Evolutionary conservation across 257 asterid species (phyloP).

Genomic region (Catharanthus roseus): DNA sequence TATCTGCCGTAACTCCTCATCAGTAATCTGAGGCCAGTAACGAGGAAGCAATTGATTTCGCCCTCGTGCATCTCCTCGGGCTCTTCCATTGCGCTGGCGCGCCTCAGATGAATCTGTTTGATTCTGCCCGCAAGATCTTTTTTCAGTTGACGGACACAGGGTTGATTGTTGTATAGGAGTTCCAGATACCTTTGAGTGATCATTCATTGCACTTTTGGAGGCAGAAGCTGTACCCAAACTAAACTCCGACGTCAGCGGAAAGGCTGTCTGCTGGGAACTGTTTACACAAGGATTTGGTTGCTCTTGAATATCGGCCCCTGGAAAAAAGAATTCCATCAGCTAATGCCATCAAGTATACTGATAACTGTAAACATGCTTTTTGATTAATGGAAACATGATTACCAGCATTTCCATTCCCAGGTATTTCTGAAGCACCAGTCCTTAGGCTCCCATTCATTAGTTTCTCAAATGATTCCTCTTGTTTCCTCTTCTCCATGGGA

Average conservation of each 20-base stretch:
- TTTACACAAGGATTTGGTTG: conserved; percentile 32
- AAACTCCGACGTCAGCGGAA: conserved; percentile 34
- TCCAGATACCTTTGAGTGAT: conserved; percentile 29
- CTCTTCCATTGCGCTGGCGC: conserved; percentile 16
- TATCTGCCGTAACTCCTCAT: conserved; percentile 54
- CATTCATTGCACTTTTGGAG: conserved; percentile 41
- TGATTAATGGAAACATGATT: conserved; percentile 11
- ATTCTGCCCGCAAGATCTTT: conserved; percentile 29
- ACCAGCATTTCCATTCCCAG: conserved; percentile 61
- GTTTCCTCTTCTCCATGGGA: conserved; percentile 39
- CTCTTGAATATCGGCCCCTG: conserved; percentile 55
- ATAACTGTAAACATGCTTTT: not conserved
- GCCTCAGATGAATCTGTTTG: conserved; percentile 6
- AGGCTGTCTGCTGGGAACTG: conserved; percentile 30
- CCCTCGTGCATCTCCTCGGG: conserved; percentile 50
- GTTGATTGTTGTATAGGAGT: conserved; percentile 28
- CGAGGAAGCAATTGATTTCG: conserved; percentile 62
- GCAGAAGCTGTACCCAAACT: conserved; percentile 32
- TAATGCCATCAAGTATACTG: not conserved
- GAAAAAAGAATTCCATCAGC: conserved; percentile 14
- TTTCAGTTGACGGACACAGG: conserved; percentile 30
- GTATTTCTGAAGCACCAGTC: conserved; percentile 37
- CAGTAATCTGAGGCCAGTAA: conserved; percentile 54
- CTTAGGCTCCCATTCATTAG: conserved; percentile 43
- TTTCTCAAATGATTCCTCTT: conserved; percentile 45